Base-by-base conservation (phyloP, 208 protist species). In the Tritrichomonas musculus region DNA sequence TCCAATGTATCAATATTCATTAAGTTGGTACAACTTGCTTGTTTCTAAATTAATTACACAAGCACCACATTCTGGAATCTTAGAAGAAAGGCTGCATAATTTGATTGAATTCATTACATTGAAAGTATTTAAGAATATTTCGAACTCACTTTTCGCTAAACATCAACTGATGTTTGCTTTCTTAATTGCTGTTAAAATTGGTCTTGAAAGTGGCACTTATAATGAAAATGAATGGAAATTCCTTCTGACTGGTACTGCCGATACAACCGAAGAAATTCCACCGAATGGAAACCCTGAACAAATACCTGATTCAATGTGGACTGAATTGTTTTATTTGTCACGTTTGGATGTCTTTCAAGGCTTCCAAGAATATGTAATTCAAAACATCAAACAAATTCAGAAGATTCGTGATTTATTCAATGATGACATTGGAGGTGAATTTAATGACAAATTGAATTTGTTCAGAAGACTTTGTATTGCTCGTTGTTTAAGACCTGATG, bases 101-200 rank as follows among this genome's bases (percentile, higher is more conserved):
- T 92, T 98, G 41, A 96, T 96, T 66, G 96, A 98, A 73, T 98
- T 97, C 95, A 98, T 99, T 95, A 99, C 98, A 44, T 97, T 97
- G 94, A 97, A 96, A 94, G 97, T 99, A 75, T 99, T 98, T 95
- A 95, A 97, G 93, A 98, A 98, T 94, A 96, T 99, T 41, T 99
- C 98, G 96, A 96, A 98, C 65, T 98, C 97, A 13, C 96, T 99
- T 57, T 99, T 99, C 95, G 98, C 99, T 94, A 97, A 96, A 95
- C 98, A 99, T 96, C 99, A 99, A 96, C 95, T 98, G 33, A 97
- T 98, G 44, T 99, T 99, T 95, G 98, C 98, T 50, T 99, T 99
- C 94, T 96, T 97, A 93, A 95, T 99, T 25, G 92, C 65, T 60
- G 72, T 94, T 30, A 64, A 96, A 66, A 98, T 97, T 93, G 92